Conservation (phyloP, 2,329 filamentous ascomycete genomes). For the Colletotrichum cordylinicola region DNA sequence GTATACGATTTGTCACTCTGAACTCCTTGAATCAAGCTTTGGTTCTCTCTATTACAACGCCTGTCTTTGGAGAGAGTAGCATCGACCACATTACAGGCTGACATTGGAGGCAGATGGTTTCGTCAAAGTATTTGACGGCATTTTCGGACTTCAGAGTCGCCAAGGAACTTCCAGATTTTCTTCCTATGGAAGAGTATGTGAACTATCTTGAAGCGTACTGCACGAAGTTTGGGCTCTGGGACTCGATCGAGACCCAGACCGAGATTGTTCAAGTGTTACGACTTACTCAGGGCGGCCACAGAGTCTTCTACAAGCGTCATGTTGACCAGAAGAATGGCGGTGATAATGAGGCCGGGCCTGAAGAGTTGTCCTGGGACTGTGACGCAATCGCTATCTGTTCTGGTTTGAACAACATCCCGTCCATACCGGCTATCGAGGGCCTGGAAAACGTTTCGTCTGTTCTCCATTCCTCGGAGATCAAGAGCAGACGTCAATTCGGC, state of each 20-base stretch:
- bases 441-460: constrained; percentile 39
- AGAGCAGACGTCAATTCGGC: constrained; percentile 47
- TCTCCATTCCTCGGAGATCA: constrained; percentile 49
- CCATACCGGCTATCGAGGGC: constrained; percentile 43
- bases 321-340: background rate
- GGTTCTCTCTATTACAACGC: background rate
- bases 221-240: constrained; percentile 41
- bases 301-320: background rate
- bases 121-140: constrained; percentile 54
- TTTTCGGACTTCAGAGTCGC: constrained; percentile 55
- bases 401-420: constrained; percentile 47
- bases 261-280: constrained; percentile 34
- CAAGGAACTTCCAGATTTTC: constrained; percentile 47
- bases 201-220: constrained; percentile 48
- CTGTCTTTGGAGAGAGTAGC: background rate
- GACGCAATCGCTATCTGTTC: constrained; percentile 53
- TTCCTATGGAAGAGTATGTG: constrained; percentile 44
- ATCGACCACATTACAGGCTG: background rate
- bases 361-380: constrained; percentile 34
- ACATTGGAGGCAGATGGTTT: constrained; percentile 42
- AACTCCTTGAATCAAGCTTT: background rate
- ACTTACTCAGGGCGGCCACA: background rate
- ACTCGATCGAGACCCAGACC: constrained; percentile 39
- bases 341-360: background rate
- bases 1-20: background rate